Evolutionary conservation across 2,329 filamentous ascomycete species (phyloP).

Genomic region (Fusarium cicatricum): DNA sequence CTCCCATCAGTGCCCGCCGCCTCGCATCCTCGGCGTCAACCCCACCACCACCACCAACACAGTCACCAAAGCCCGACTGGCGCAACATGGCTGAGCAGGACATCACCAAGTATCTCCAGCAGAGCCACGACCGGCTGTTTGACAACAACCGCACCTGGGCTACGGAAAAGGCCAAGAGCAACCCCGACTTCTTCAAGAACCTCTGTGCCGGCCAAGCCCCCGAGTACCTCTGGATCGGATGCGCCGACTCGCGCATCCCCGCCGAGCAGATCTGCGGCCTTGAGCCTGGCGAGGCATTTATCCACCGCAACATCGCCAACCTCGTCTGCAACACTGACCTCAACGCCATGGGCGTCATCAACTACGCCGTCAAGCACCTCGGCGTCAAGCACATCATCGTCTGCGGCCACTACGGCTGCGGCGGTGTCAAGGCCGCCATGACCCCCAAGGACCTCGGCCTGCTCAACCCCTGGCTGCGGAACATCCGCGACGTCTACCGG

Average conservation of each 20-base stretch:
- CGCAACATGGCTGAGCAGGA: conserved; percentile 51
- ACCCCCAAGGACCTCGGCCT: conserved; percentile 74
- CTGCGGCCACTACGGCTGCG: conserved; percentile 82
- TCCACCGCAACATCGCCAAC: conserved; percentile 96
- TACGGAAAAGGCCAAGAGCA: conserved; percentile 61
- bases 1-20: conserved; percentile 1
- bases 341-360: conserved; percentile 81
- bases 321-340: conserved; percentile 82
- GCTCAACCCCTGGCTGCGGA: conserved; percentile 77
- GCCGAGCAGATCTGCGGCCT: conserved; percentile 86
- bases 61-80: conserved; percentile 23
- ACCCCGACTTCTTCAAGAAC: conserved; percentile 72
- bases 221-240: conserved; percentile 88
- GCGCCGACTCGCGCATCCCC: conserved; percentile 90
- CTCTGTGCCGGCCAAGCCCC: conserved; percentile 71
- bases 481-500: conserved; percentile 78
- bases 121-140: conserved; percentile 73
- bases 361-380: conserved; percentile 84
- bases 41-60: conserved; percentile 6
- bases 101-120: conserved; percentile 64
- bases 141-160: conserved; percentile 75
- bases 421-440: conserved; percentile 78
- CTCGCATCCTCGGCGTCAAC: conserved; percentile 15
- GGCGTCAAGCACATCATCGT: conserved; percentile 83
- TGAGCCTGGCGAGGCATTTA: conserved; percentile 89